Conservation (phyloP, 176 grass and related monocot genomes). For the Eremochloa ophiuroides region DNA sequence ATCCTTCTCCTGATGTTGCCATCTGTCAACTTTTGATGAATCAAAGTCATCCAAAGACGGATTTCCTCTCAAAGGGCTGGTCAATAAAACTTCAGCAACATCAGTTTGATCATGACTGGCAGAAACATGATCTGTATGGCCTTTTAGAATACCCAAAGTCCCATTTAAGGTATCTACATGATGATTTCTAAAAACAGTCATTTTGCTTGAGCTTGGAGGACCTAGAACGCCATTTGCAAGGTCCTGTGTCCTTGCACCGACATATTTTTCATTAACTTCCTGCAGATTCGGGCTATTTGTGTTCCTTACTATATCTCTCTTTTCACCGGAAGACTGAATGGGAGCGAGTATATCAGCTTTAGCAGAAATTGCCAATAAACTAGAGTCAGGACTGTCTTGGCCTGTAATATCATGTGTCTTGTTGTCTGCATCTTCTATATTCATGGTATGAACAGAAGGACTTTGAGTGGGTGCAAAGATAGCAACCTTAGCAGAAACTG, state of each 20-base stretch:
- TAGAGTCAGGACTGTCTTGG: background rate
- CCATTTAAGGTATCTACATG: constrained; percentile 26
- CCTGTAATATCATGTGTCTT: background rate
- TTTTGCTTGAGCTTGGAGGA: constrained; percentile 25
- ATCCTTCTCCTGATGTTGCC: background rate
- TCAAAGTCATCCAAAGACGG: background rate
- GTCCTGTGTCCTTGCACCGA: background rate
- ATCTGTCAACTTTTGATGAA: background rate
- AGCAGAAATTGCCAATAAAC: background rate
- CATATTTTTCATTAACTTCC: constrained; percentile 13
- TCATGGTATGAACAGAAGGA: constrained; percentile 5
- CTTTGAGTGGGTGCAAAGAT: background rate
- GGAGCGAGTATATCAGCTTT: background rate
- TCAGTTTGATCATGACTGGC: background rate
- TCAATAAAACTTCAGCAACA: constrained; percentile 1
- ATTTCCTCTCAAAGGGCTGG: constrained; percentile 15
- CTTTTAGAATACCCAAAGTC: background rate
- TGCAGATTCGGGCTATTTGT: background rate
- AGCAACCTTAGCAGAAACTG: constrained; percentile 10
- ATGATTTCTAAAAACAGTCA: constrained; percentile 25
- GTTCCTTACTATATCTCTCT: constrained; percentile 20
- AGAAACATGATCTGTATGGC: constrained; percentile 2
- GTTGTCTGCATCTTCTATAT: background rate
- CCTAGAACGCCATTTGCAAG: background rate
- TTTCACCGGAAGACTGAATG: background rate